phyloP scores from a whole-genome alignment of 2,329 filamentous ascomycete species.

The Piedraia hortae region DNA sequence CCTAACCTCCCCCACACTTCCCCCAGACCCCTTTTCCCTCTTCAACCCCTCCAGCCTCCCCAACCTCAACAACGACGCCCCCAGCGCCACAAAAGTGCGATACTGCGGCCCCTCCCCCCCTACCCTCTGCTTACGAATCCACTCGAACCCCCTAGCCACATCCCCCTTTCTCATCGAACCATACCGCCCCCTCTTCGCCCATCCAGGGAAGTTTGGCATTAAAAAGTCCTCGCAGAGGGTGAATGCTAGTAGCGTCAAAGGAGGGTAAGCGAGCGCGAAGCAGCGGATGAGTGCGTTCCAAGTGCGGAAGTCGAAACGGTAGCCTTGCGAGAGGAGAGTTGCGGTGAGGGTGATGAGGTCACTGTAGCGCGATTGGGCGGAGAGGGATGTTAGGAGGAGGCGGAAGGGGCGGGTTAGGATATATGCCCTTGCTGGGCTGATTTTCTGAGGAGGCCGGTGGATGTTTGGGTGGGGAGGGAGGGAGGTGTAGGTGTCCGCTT shows the following conservation, averaged over 20 bases:
- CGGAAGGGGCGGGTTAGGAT: constrained; percentile 20
- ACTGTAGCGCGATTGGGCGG: constrained; percentile 21
- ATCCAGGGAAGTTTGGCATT: constrained; percentile 55
- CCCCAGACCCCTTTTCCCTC: constrained; percentile 8
- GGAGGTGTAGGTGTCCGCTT: constrained; percentile 16
- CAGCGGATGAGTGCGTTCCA: constrained; percentile 56
- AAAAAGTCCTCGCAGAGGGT: constrained; percentile 45
- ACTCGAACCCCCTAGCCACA: constrained; percentile 4
- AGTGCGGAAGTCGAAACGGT: constrained; percentile 43
- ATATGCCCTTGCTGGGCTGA: constrained; percentile 2
- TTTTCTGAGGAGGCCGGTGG: constrained; percentile 1
- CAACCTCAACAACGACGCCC: constrained; percentile 13
- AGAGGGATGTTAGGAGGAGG: constrained; percentile 25
- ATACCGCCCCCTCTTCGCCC: constrained; percentile 19
- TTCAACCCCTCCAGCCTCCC: constrained; percentile 11
- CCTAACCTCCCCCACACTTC: constrained; percentile 10
- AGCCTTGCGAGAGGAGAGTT: constrained; percentile 36
- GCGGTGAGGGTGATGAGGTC: constrained; percentile 19
- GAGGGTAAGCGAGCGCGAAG: constrained; percentile 27
- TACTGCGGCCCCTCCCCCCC: constrained; percentile 16
- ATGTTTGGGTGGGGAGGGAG: background rate
- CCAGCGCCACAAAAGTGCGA: constrained; percentile 17
- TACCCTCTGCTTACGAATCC: constrained; percentile 4
- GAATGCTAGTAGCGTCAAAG: constrained; percentile 38
- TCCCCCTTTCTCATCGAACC: background rate